Conservation (phyloP, 164 flowering plant species). For the Echeveria elegans region DNA sequence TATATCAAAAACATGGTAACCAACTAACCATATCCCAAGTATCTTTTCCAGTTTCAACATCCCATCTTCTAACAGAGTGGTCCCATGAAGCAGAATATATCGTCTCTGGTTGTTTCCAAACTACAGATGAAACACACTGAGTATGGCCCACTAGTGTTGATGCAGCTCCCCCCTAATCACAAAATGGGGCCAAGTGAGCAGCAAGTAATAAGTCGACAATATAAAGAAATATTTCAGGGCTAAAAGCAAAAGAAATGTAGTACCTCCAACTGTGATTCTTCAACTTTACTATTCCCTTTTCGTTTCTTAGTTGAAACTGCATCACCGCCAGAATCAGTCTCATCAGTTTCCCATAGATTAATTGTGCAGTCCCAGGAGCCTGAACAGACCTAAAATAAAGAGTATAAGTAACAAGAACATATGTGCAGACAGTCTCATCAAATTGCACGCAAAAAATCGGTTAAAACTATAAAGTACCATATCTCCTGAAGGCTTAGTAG, state of each 20-base stretch:
- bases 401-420: neutral
- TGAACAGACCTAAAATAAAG: conserved; percentile 59
- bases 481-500: conserved; percentile 53
- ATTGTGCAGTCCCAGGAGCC: conserved; percentile 89
- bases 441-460: too few species aligned
- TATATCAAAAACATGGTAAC: neutral
- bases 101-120: conserved; percentile 61
- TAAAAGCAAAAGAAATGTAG: neutral
- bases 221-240: neutral
- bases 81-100: conserved; percentile 95
- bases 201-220: neutral
- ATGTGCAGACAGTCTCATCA: too few species aligned
- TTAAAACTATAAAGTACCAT: conserved; percentile 50
- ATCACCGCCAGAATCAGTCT: conserved; percentile 37
- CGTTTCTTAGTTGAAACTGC: conserved; percentile 63
- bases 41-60: conserved; percentile 77
- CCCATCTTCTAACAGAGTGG: conserved; percentile 84
- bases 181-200: neutral
- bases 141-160: conserved; percentile 80
- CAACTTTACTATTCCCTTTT: conserved; percentile 34
- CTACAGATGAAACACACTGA: conserved; percentile 75
- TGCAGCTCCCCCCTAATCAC: conserved; percentile 57
- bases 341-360: conserved; percentile 64
- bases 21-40: conserved; percentile 44
- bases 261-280: conserved; percentile 74